These are phyloP conservation scores for Psilocybe sp. DNA, from an alignment of 768 basidiomycete species.

Conservation along the genomic window DNA sequence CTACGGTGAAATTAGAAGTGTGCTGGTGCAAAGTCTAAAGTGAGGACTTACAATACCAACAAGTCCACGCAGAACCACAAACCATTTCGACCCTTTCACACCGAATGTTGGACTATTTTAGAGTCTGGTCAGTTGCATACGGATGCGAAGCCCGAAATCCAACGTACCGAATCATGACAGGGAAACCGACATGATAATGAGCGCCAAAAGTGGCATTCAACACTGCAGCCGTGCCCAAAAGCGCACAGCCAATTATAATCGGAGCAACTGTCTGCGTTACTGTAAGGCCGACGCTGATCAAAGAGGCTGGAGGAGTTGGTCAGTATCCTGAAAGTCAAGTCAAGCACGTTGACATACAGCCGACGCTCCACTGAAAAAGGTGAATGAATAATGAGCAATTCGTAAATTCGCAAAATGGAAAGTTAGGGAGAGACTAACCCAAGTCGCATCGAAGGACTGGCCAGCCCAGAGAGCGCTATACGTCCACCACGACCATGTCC, in stretches of 20 bases:
- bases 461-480: slow-evolving; percentile 15
- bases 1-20: background rate
- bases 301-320: slow-evolving; percentile 3
- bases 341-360: slow-evolving; percentile 4
- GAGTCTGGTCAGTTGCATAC: background rate
- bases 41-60: slow-evolving; percentile 10
- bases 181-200: slow-evolving; percentile 14
- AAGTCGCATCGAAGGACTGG: slow-evolving; percentile 12
- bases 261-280: slow-evolving; percentile 11
- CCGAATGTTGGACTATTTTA: slow-evolving; percentile 11
- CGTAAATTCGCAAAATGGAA: background rate
- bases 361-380: slow-evolving; percentile 11
- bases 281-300: slow-evolving; percentile 13
- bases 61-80: slow-evolving; percentile 9
- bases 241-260: slow-evolving; percentile 8
- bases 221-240: slow-evolving; percentile 12
- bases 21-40: background rate
- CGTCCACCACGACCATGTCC: slow-evolving; percentile 14
- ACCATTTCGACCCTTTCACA: slow-evolving; percentile 11
- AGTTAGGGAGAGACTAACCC: background rate
- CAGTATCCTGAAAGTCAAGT: background rate
- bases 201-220: slow-evolving; percentile 15
- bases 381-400: background rate
- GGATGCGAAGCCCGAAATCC: background rate
- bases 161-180: slow-evolving; percentile 14